Percentiles rank a stretch among this genome's conserved stretches.
phyloP scores from a whole-genome alignment of 2,329 filamentous ascomycete genomes.

The Arachnomyces sp. region DNA sequence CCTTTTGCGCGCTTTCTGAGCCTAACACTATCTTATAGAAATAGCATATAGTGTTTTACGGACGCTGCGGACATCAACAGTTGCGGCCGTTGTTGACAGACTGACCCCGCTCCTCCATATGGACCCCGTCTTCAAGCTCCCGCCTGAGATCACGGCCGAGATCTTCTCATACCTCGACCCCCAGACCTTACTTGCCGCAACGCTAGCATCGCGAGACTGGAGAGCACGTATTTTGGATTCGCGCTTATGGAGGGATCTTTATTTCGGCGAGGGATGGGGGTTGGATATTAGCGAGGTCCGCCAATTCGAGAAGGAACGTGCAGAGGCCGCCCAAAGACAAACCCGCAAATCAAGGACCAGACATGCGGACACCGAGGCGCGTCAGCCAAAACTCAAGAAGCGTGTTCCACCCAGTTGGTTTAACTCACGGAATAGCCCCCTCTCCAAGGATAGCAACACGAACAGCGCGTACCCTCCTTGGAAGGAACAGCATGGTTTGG shows the following conservation, averaged over 20 bases:
- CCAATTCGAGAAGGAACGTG: slow-evolving; percentile 52
- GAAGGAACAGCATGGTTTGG: slow-evolving; percentile 40
- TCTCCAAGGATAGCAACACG: slow-evolving; percentile 8
- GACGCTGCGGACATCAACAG: slow-evolving; percentile 68
- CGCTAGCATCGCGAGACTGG: slow-evolving; percentile 73
- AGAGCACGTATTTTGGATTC: slow-evolving; percentile 71
- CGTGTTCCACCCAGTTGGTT: slow-evolving; percentile 40
- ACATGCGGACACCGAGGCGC: slow-evolving; percentile 39
- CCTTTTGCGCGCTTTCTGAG: slow-evolving; percentile 6
- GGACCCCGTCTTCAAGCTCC: slow-evolving; percentile 78
- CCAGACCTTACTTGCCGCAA: slow-evolving; percentile 67
- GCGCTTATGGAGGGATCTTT: slow-evolving; percentile 77
- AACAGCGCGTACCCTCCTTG: slow-evolving; percentile 22
- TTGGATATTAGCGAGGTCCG: slow-evolving; percentile 58
- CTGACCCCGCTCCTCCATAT: slow-evolving; percentile 81
- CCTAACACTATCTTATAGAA: slow-evolving; percentile 43
- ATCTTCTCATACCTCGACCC: slow-evolving; percentile 82
- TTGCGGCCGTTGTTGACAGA: slow-evolving; percentile 71
- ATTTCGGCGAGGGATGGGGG: slow-evolving; percentile 78
- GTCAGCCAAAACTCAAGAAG: slow-evolving; percentile 46
- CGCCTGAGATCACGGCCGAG: slow-evolving; percentile 82
- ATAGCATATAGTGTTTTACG: slow-evolving; percentile 71
- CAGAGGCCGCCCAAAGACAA: slow-evolving; percentile 27
- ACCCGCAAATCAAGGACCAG: slow-evolving; percentile 40
- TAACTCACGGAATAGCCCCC: slow-evolving; percentile 26